A percentile compares a stretch with the other conserved stretches of the same genome.
phyloP scores from a whole-genome alignment of 2,329 filamentous ascomycete genomes.

The Aspergillus alliaceus region DNA sequence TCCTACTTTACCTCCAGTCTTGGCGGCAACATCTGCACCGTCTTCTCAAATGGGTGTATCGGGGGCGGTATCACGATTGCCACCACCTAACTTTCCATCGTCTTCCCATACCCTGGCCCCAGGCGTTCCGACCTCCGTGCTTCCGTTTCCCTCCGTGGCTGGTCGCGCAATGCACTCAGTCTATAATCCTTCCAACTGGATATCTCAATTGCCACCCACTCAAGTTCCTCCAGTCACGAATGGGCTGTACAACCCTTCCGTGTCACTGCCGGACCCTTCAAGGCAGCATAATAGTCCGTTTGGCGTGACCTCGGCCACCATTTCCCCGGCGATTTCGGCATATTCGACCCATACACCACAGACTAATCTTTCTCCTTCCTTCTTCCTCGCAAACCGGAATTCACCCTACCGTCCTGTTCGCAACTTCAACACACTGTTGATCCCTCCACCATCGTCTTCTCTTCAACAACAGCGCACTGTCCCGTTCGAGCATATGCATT shows the following conservation, averaged over 20 bases:
- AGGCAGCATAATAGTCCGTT: slow-evolving; percentile 53
- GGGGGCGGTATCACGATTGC: slow-evolving; percentile 55
- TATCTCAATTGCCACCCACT: slow-evolving; percentile 40
- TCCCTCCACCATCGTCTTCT: slow-evolving; percentile 78
- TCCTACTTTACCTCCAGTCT: slow-evolving; percentile 35
- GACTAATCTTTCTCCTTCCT: slow-evolving; percentile 77
- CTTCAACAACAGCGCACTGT: slow-evolving; percentile 70
- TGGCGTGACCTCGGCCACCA: slow-evolving; percentile 53
- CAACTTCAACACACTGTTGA: slow-evolving; percentile 84
- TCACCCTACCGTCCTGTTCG: slow-evolving; percentile 93
- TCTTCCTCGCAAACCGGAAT: slow-evolving; percentile 81
- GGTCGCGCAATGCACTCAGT: slow-evolving; percentile 72
- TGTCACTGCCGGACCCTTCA: slow-evolving; percentile 34
- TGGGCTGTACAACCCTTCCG: slow-evolving; percentile 29
- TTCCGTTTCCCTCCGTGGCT: slow-evolving; percentile 63
- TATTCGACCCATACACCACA: slow-evolving; percentile 62
- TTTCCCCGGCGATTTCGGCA: slow-evolving; percentile 70
- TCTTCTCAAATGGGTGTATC: slow-evolving; percentile 31
- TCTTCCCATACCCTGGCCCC: slow-evolving; percentile 51
- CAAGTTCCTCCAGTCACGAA: slow-evolving; percentile 29
- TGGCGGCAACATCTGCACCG: slow-evolving; percentile 35
- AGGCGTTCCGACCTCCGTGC: slow-evolving; percentile 41
- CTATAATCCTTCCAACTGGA: slow-evolving; percentile 61
- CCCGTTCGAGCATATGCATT: slow-evolving; percentile 74
- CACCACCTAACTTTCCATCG: slow-evolving; percentile 70